Conservation (phyloP, 805 yeast species). For the Ogataea paraovalis region DNA sequence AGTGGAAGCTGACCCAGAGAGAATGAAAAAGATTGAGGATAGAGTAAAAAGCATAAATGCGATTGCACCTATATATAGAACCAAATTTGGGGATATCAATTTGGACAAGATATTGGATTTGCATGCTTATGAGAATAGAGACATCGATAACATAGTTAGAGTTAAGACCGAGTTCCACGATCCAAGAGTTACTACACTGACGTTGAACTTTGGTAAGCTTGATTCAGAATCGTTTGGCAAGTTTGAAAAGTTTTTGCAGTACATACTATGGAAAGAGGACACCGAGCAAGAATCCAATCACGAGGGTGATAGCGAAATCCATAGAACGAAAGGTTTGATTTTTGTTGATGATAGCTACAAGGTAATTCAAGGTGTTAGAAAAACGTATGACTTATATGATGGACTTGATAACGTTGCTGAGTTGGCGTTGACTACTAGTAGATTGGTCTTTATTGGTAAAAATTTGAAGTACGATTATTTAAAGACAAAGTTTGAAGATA, state of each 20-base stretch:
- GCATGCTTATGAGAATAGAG: conserved; percentile 63
- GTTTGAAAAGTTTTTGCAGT: conserved; percentile 64
- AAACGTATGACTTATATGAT: conserved; percentile 77
- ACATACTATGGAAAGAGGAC: conserved; percentile 68
- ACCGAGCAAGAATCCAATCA: conserved; percentile 25
- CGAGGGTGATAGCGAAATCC: conserved; percentile 60
- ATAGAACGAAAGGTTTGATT: conserved; percentile 76
- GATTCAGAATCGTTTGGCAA: conserved; percentile 31
- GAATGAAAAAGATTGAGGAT: conserved; percentile 15
- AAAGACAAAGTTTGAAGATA: conserved; percentile 5
- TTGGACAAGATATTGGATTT: conserved; percentile 65
- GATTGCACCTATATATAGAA: conserved; percentile 60
- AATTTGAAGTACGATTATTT: conserved; percentile 12
- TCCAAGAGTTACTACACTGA: conserved; percentile 50
- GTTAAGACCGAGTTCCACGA: conserved; percentile 38
- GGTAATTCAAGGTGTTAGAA: conserved; percentile 89
- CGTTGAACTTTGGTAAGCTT: conserved; percentile 43
- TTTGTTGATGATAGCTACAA: conserved; percentile 40
- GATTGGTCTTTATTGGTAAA: conserved; percentile 33
- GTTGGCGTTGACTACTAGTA: conserved; percentile 11
- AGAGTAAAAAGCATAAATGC: conserved; percentile 57
- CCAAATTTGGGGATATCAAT: conserved; percentile 74
- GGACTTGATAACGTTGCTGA: conserved; percentile 17
- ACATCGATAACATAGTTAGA: conserved; percentile 20
- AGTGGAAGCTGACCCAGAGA: conserved; percentile 25